These are phyloP conservation scores for Anthoceros angustus DNA, from an alignment of 225 moss, liverwort and hornwort species.

Conservation along the genomic window DNA sequence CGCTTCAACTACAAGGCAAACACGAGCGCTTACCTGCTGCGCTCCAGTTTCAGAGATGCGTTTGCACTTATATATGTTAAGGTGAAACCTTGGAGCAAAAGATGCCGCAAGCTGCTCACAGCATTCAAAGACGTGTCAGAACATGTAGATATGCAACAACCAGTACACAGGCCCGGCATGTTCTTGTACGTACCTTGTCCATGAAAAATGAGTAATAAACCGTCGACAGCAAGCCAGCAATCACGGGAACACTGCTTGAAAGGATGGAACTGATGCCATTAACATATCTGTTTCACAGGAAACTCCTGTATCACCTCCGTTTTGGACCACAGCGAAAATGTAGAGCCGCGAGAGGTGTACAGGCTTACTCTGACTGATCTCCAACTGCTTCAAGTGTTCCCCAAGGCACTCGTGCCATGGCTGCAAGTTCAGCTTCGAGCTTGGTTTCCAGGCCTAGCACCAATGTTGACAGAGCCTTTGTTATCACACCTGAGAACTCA, in stretches of 20 bases:
- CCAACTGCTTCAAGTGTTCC: slow-evolving; percentile 95
- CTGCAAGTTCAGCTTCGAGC: slow-evolving; percentile 82
- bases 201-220: slow-evolving; percentile 94
- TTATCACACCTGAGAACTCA: slow-evolving; percentile 97
- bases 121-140: not conserved
- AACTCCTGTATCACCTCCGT: not conserved
- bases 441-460: slow-evolving; percentile 92
- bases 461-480: slow-evolving; percentile 87
- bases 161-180: no score
- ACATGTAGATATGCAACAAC: not conserved
- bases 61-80: slow-evolving; percentile 90
- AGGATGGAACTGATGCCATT: slow-evolving; percentile 94
- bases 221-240: slow-evolving; percentile 76
- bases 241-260: slow-evolving; percentile 91
- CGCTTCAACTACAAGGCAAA: not conserved
- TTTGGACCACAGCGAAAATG: not conserved
- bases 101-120: slow-evolving; percentile 72
- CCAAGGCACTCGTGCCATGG: slow-evolving; percentile 97
- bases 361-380: slow-evolving; percentile 94
- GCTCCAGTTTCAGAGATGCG: slow-evolving; percentile 99
- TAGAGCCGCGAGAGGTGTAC: not conserved
- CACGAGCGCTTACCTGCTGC: slow-evolving; percentile 46
- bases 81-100: slow-evolving; percentile 89
- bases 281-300: slow-evolving; percentile 53
- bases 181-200: slow-evolving; percentile 56